These are phyloP conservation scores for Salvia hispanica DNA, from an alignment of 257 asterid species.

Conservation along the genomic window DNA sequence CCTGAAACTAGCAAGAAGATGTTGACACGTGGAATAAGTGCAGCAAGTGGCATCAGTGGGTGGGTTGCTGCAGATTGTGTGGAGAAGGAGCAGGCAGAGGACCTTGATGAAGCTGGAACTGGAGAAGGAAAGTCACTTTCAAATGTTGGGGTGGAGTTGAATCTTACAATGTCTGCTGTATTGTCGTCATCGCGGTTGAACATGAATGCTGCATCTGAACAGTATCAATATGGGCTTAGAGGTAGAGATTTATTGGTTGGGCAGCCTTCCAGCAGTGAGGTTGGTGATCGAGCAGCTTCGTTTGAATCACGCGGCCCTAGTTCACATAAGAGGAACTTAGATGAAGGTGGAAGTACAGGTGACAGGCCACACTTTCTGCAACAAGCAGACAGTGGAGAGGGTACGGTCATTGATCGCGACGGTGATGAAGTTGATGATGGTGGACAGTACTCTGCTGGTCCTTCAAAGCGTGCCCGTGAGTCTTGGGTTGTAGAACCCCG, in stretches of 20 bases:
- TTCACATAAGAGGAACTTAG: slow-evolving; percentile 86
- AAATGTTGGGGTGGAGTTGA: slow-evolving; percentile 77
- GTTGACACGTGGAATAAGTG: slow-evolving; percentile 89
- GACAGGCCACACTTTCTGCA: slow-evolving; percentile 71
- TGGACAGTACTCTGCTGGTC: slow-evolving; percentile 75
- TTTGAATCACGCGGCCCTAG: slow-evolving; percentile 96
- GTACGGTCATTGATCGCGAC: slow-evolving; percentile 96
- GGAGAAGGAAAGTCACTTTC: slow-evolving; percentile 85
- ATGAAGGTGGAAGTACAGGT: slow-evolving; percentile 98
- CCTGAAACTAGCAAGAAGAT: slow-evolving; percentile 91
- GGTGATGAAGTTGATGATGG: slow-evolving; percentile 97
- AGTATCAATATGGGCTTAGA: slow-evolving; percentile 51
- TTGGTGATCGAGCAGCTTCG: slow-evolving; percentile 95
- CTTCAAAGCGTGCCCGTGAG: slow-evolving; percentile 84
- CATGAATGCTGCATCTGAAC: slow-evolving; percentile 53
- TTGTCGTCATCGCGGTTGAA: slow-evolving; percentile 67
- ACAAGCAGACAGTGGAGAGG: slow-evolving; percentile 94
- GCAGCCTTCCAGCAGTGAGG: slow-evolving; percentile 94
- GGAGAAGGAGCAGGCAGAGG: slow-evolving; percentile 79
- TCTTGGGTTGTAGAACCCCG: slow-evolving; percentile 46
- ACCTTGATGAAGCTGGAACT: slow-evolving; percentile 83
- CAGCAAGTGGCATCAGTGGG: slow-evolving; percentile 98
- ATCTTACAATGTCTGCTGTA: slow-evolving; percentile 84
- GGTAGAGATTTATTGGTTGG: slow-evolving; percentile 64
- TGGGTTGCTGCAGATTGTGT: slow-evolving; percentile 80